Percentiles rank a stretch among this genome's conserved stretches.
phyloP scores from a whole-genome alignment of 2,329 filamentous ascomycete species.

The Alternaria rosae region DNA sequence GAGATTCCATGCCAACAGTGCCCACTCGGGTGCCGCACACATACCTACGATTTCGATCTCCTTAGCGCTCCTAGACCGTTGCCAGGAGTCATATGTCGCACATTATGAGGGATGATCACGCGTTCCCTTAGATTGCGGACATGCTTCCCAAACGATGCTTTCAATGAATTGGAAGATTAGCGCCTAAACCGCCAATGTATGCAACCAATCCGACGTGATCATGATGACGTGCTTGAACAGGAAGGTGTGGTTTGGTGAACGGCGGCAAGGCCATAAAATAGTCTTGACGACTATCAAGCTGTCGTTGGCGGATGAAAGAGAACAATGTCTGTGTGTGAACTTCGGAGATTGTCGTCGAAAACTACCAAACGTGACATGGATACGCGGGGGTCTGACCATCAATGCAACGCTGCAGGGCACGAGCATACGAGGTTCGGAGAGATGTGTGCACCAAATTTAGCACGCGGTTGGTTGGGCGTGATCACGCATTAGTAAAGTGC shows the following conservation, averaged over 20 bases:
- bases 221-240: conserved; percentile 10
- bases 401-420: conserved; percentile 5
- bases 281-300: conserved; percentile 6
- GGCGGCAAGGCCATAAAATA: background rate
- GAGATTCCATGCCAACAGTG: background rate
- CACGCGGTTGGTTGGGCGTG: conserved; percentile 15
- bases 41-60: conserved; percentile 1
- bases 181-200: conserved; percentile 10
- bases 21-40: background rate
- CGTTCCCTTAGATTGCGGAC: conserved; percentile 12
- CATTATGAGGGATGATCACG: conserved; percentile 12
- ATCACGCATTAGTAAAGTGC: background rate
- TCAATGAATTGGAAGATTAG: conserved; percentile 23
- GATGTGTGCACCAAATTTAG: conserved; percentile 13
- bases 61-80: background rate
- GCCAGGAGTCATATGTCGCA: conserved; percentile 3
- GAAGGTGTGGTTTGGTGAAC: conserved; percentile 14
- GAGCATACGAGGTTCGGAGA: conserved; percentile 5
- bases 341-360: conserved; percentile 5
- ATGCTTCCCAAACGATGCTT: conserved; percentile 17
- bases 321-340: conserved; percentile 3
- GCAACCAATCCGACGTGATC: background rate
- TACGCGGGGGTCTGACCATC: conserved; percentile 11
- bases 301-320: conserved; percentile 7
- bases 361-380: conserved; percentile 13